Base-by-base conservation (phyloP, 768 basidiomycete species). In the Epithele typhae region DNA sequence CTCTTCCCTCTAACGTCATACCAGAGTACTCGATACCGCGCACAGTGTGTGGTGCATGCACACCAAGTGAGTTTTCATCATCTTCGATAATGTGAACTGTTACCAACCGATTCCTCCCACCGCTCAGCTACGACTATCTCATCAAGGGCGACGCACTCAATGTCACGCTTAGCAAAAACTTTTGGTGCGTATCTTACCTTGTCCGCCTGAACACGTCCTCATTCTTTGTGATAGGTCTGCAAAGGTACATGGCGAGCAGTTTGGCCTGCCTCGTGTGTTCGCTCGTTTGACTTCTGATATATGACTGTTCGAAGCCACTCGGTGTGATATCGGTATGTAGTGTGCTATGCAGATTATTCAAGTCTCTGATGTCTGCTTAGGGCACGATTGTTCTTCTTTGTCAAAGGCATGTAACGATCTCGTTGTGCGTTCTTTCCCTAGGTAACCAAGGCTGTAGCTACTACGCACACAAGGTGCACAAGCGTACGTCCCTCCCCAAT, bases 31-130 rank as follows among this genome's bases (percentile, higher is more conserved):
- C 6, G 42, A 49, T 21, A 44, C 42, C 9, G 7, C 43, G 1
- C 48, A 49, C 21, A 25, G 42, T 19, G 24, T 23, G 4, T 15
- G 40, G 5, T 49, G 48, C 37, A 45, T 50, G 15, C 43, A 45
- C 18, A 19, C 34, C 24, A 33, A 21, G 49, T 50, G 6, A 3
- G 49, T 45, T 7, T 3, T 3, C 11, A 6, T 25, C 17, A 17
- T 25, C 4, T 7, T 30, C 27, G 14, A 7, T 7, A 7, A 30
- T 7, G 27, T 30, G 8, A 7, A 30, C 8, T 7, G 14, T 14
- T 30, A 7, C 7, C 27, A 30, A 14, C 27, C 27, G 8, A 7
- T 30, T 30, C 14, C 27, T 7, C 27, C 27, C n/a, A n/a, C n/a
- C n/a, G n/a, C n/a, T 30, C 27, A 30, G 27, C 18, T 30, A 37